These are phyloP conservation scores for Bretziella fagacearum DNA, from an alignment of 2,329 filamentous ascomycete species.

Conservation along the genomic window DNA sequence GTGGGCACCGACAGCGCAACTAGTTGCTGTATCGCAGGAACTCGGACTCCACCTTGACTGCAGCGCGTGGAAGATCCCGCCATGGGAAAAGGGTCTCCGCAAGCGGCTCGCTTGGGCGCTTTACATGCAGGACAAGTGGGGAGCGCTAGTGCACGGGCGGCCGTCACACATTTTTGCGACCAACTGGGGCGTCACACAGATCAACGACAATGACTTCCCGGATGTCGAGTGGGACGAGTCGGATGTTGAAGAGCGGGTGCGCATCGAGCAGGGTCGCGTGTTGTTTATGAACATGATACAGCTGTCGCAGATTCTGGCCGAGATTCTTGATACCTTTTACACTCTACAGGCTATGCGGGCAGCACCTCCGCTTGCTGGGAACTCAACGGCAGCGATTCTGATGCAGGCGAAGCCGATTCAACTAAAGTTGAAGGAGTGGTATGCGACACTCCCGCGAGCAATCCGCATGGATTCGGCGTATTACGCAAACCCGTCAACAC, in stretches of 20 bases:
- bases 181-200: slow-evolving; percentile 60
- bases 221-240: slow-evolving; percentile 52
- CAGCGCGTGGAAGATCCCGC: slow-evolving; percentile 68
- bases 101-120: slow-evolving; percentile 80
- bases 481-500: slow-evolving; percentile 15
- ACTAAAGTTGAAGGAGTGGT: slow-evolving; percentile 70
- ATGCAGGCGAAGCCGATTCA: slow-evolving; percentile 67
- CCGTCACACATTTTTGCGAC: slow-evolving; percentile 55
- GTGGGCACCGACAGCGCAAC: slow-evolving; percentile 70
- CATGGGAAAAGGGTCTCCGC: slow-evolving; percentile 70
- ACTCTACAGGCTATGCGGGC: slow-evolving; percentile 58
- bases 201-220: slow-evolving; percentile 53
- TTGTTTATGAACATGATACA: slow-evolving; percentile 62
- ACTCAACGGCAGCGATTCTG: slow-evolving; percentile 56
- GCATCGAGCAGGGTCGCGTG: slow-evolving; percentile 49
- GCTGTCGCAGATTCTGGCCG: slow-evolving; percentile 57
- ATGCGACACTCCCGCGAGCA: slow-evolving; percentile 44
- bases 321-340: slow-evolving; percentile 72
- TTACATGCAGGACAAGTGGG: slow-evolving; percentile 92
- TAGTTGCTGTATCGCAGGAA: slow-evolving; percentile 76
- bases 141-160: slow-evolving; percentile 65
- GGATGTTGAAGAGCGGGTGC: slow-evolving; percentile 42
- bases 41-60: slow-evolving; percentile 81
- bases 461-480: slow-evolving; percentile 45
- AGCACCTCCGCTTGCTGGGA: slow-evolving; percentile 46